Percentiles rank a stretch among this genome's conserved stretches.
These are phyloP conservation scores for Pholiota conissans DNA, from an alignment of 768 basidiomycete genomes.

Conservation along the genomic window DNA sequence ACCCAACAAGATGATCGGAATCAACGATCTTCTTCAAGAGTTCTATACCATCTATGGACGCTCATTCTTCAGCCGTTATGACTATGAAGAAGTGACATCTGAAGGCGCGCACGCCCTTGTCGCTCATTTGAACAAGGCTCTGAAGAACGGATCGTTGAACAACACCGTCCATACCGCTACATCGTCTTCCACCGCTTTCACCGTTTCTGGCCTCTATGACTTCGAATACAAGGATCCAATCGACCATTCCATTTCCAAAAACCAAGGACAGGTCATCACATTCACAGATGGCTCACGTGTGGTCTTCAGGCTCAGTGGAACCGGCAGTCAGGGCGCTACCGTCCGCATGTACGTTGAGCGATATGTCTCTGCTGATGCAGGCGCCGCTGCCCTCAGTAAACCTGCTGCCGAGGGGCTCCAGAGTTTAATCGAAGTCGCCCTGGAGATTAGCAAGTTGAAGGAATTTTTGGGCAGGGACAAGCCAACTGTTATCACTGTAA, in stretches of 20 bases:
- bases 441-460: constrained; percentile 81
- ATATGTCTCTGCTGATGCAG: constrained; percentile 72
- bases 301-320: constrained; percentile 95
- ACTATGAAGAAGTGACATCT: constrained; percentile 97
- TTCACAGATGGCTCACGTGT: constrained; percentile 93
- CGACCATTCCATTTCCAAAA: constrained; percentile 87
- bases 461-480: constrained; percentile 83
- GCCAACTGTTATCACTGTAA: constrained; percentile 95
- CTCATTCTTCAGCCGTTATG: constrained; percentile 98
- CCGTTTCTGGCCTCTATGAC: constrained; percentile 74
- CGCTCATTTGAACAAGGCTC: constrained; percentile 67
- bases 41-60: constrained; percentile 95
- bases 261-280: constrained; percentile 92
- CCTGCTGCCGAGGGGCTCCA: constrained; percentile 88
- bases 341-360: constrained; percentile 96
- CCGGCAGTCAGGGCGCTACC: constrained; percentile 94
- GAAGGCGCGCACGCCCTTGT: constrained; percentile 89
- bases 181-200: constrained; percentile 71
- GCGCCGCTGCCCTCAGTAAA: constrained; percentile 67
- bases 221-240: constrained; percentile 99
- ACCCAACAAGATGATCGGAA: constrained; percentile 75
- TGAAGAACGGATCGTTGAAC: constrained; percentile 67
- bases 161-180: constrained; percentile 67
- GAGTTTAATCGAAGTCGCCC: constrained; percentile 94
- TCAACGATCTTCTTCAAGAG: constrained; percentile 85